Base-by-base conservation (phyloP, 2,329 filamentous ascomycete genomes). In the Pseudocercospora fuligena region DNA sequence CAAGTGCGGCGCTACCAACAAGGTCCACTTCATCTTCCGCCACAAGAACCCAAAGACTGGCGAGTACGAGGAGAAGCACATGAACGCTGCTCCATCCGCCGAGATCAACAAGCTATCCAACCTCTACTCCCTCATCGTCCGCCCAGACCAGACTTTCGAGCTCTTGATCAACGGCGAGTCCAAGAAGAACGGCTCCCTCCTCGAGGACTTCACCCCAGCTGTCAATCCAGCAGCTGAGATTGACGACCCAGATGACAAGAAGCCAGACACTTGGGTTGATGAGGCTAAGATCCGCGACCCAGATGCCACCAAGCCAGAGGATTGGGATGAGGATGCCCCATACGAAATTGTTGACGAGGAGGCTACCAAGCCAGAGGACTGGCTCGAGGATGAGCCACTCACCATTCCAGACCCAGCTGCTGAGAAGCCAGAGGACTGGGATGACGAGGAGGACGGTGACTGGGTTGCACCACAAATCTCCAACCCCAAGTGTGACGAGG, bases 31-130 rank as follows among this genome's bases (percentile, higher is more conserved):
- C 85, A 99, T 99, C 82, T 97, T 99, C 89, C 95, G 96, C 84
- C 95, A 99, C 91, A 99, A 98, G 92, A 99, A 98, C 89, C 95
- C 95, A 80, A 97, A 97, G 92, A 97, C 93, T 56, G 94, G 94
- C 85, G 93, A 97, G 83, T 99, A 99, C 78, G 94, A 99, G 88
- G 95, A 99, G 92, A 99, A 99, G 90, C 95, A 99, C 84, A 88
- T 99, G 71, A 89, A 88, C 79, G 87, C 87, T 76, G 90, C 94
- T 72, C 94, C 95, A 69, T 87, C 90, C 66, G 94, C 94, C 79
- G 91, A 90, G 80, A 95, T 97, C 77, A 87, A 89, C 85, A 98
- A 97, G 90, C 90, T 92, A 70, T 92, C 92, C 70, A 91, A 94
- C 81, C 90, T 99, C 70, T 99, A 99, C 88, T 98, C 95, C 68